Evolutionary conservation across 768 basidiomycete genomes (phyloP), one percentile per base, ranked within the genome.

Genomic region (Amanita exitialis): DNA sequence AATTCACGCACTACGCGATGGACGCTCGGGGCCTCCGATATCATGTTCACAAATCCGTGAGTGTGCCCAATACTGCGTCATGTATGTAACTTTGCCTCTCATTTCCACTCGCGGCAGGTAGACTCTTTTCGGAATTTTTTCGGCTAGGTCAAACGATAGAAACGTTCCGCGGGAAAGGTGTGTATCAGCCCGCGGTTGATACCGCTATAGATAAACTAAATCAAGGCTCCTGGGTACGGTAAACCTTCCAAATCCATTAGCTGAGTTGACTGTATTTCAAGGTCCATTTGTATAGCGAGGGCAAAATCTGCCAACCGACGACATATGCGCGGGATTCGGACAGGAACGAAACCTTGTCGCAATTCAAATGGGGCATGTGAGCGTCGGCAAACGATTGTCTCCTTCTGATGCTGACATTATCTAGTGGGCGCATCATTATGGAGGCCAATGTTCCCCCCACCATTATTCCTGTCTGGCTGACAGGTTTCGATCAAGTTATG

Each of bases 301-400:
- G 93, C 20, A 88, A 85, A 59, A 78, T 96, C 43, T 85, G 86
- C 60, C 94, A 91, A 61, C 77, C 82, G 16, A 53, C 69, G n/a
- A 64, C 64, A 9, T 82, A 84, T 61, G 61, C 63, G 35, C 62
- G 60, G 45, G 66, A 67, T 45, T 61, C 59, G 34, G 58, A 69
- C 51, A 79, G 80, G 9, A 54, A 69, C 5, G 69, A 73, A 15
- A 64, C 64, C 57, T 65, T 96, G 47, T 74, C 82, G 6, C 73
- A 89, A 43, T 95, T 96, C 67, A 96, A 94, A 71, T 97, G 94
- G 94, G 94, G 94, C 52, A 71, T 94, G 92, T 94, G 62, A 66
- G 92, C 82, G 37, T 36, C 53, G 41, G 13, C 21, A 10, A 13
- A 6, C n/a, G 36, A 16, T 20, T 16, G 5, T 28, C n/a, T 9